Base-by-base conservation (phyloP, 2,329 filamentous ascomycete genomes). In the Rasamsonia emersonii region DNA sequence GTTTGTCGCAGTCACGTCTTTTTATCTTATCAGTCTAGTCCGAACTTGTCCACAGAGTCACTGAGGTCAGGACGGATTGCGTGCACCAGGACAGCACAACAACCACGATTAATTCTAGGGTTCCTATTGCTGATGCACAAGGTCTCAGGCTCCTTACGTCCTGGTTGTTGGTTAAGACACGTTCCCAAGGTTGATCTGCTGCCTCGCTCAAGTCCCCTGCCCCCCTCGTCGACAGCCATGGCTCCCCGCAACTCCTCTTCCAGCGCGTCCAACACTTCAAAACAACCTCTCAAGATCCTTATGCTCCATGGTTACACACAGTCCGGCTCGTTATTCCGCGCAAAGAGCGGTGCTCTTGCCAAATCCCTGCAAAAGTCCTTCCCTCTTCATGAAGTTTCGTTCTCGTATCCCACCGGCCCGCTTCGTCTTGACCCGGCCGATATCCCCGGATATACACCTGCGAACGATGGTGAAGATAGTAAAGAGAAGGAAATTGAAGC, bases 241-340 rank as follows among this genome's bases (percentile, higher is more conserved):
- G 13, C 36, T 27, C 30, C 41, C 24, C 15, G 32, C 19, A 18
- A 15, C 11, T 25, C 31, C 3, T 9, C 28, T n/a, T 26, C 13
- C 24, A 33, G 9, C 30, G 23, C 11, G 16, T 11, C 16, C 27
- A 5, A 6, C 29, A 24, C 7, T 20, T 16, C 21, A 5, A 35
- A 25, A 30, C 40, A 51, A 25, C 54, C 58, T 5, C 54, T 68
- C 34, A 84, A 78, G 58, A 78, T 88, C 41, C 67, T 88, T 26
- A 85, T 86, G 80, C 70, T 88, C 17, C 82, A 88, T 49, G 82
- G 89, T 59, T 95, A 79, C 72, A 94, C 89, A 5, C 89, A 96
- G 68, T 93, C 84, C 17, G 86, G 88, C 3, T 61, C 79, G 3
- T 68, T 86, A 41, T 95, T 95, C 73, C 80, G 77, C 54, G 75